These are phyloP conservation scores for Mitragyna speciosa DNA, from an alignment of 257 asterid species.

Conservation along the genomic window DNA sequence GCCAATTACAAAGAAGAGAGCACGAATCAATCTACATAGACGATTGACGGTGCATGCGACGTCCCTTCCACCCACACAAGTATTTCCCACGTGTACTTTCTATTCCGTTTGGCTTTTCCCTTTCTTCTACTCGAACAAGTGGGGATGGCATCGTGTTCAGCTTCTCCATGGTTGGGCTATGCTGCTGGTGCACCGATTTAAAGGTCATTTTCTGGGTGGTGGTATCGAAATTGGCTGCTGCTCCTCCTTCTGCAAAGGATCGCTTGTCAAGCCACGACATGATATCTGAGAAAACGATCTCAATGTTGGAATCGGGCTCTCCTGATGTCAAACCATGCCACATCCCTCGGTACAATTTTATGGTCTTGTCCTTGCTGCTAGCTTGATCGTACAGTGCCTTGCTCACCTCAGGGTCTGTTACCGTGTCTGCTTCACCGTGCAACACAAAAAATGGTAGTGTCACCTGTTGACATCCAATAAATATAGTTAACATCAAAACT, in stretches of 20 bases:
- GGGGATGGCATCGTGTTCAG: slow-evolving; percentile 25
- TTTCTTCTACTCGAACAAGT: neutral
- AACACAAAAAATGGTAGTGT: slow-evolving; percentile 79
- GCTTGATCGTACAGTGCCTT: slow-evolving; percentile 65
- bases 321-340: slow-evolving; percentile 59
- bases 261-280: slow-evolving; percentile 75
- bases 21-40: slow-evolving; percentile 31
- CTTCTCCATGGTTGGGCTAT: slow-evolving; percentile 14
- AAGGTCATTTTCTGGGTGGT: neutral
- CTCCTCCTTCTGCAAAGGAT: neutral
- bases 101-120: slow-evolving; percentile 16
- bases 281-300: slow-evolving; percentile 71
- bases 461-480: slow-evolving; percentile 42
- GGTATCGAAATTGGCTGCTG: neutral
- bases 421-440: slow-evolving; percentile 88
- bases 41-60: slow-evolving; percentile 46
- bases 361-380: slow-evolving; percentile 75
- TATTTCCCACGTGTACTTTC: slow-evolving; percentile 36
- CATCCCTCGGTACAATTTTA: slow-evolving; percentile 85
- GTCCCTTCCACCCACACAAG: slow-evolving; percentile 61
- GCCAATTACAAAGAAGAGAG: neutral
- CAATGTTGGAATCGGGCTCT: slow-evolving; percentile 49
- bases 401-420: slow-evolving; percentile 91
- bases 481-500: too few relatives aligned
- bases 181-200: slow-evolving; percentile 11